These are phyloP conservation scores for Ogataea pini DNA, from an alignment of 805 yeast species.

Conservation along the genomic window DNA sequence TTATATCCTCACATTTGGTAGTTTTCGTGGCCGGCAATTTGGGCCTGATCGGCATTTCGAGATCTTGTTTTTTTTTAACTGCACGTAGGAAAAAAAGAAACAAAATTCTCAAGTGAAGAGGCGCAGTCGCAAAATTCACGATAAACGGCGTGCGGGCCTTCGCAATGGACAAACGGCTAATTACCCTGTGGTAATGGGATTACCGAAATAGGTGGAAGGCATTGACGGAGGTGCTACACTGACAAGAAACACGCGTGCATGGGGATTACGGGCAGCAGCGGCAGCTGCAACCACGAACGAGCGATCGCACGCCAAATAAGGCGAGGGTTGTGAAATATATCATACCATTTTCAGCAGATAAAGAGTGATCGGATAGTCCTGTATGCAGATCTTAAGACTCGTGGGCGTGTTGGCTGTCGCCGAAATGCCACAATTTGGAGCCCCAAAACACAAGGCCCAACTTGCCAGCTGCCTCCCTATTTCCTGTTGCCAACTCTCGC, in stretches of 20 bases:
- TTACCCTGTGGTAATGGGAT: neutral
- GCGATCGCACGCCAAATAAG: too few relatives aligned
- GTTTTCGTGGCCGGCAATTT: slow-evolving; percentile 3
- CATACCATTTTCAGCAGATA: neutral
- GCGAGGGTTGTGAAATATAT: neutral
- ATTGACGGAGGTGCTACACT: neutral
- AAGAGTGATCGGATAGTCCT: too few relatives aligned
- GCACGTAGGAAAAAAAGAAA: neutral
- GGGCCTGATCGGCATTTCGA: slow-evolving; percentile 1
- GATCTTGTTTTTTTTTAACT: neutral
- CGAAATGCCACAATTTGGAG: neutral
- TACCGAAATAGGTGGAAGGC: neutral
- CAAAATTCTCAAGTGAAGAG: neutral
- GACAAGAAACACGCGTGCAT: neutral
- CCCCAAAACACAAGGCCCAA: neutral
- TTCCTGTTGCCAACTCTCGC: neutral
- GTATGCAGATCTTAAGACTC: neutral
- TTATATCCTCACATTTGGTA: slow-evolving; percentile 1
- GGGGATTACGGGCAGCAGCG: neutral
- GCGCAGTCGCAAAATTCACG: slow-evolving; percentile 5
- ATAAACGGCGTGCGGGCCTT: neutral
- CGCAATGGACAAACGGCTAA: neutral
- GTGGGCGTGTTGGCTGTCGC: neutral
- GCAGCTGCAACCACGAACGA: too few relatives aligned
- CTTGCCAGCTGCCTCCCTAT: neutral